Base-by-base conservation (phyloP, 2,329 filamentous ascomycete species). In the Fusarium bulbicola region DNA sequence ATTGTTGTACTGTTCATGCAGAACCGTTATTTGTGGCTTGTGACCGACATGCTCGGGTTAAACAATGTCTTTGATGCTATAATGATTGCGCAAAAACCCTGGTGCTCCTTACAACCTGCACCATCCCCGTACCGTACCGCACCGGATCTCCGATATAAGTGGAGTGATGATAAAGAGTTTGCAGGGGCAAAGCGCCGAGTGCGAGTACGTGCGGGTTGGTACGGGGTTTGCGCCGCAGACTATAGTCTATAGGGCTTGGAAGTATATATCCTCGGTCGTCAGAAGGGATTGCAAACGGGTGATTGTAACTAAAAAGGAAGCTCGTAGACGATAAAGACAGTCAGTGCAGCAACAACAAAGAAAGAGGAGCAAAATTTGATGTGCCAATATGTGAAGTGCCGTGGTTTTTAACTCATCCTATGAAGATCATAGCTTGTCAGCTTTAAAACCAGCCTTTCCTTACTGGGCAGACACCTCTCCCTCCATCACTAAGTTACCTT, bases 131-230 rank as follows among this genome's bases (percentile, higher is more conserved):
- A 32, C 42, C 53, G 53, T 36, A 37, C 61, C 42, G 54, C 68
- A 72, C 64, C 47, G 66, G 71, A 75, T 71, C 74, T 73, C 70
- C 68, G 68, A 75, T 67, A 58, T 37, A 52, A 74, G 72, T 73
- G 74, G 74, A 59, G 74, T 75, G 68, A 59, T 34, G 39, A 36
- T 26, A 45, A 30, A 66, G 59, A 50, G 53, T 66, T 74, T 60
- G 36, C 63, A 68, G 63, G 59, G 66, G 45, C 54, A 30, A 67
- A 64, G 53, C 67, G 53, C 66, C 67, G 59, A 70, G 66, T 65
- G 46, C 66, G 67, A 70, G 52, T 53, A 69, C 32, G 7, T 34
- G 3, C 65, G 65, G 47, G 21, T 39, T 45, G 54, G 32, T 64
- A 54, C 54, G 39, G 54, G 43, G 32, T 57, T 62, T 58, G 20